Base-by-base conservation (phyloP, 2,329 filamentous ascomycete species). In the Mycogone perniciosa region DNA sequence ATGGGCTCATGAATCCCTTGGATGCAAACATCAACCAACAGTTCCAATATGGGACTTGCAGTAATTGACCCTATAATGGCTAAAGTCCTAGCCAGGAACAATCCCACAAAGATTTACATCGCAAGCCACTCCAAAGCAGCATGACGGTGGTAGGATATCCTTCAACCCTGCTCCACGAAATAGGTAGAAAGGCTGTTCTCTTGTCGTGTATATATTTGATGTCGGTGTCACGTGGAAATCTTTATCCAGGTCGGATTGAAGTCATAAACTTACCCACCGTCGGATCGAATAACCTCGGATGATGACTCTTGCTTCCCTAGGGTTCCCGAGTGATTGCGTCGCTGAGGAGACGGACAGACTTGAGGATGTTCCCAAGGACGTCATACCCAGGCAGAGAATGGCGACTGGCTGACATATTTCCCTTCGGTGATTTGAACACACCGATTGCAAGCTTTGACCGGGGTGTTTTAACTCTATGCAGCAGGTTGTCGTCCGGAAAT, bases 371-470 rank as follows among this genome's bases (percentile, higher is more conserved):
- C 65, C 70, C 10, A 73, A 67, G 54, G 66, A 66, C 1, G 63
- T 71, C 46, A 72, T 84, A 40, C 84, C 84, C 0, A 67, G 82
- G n/a, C 76, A 76, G 38, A 71, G 84, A 42, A 73, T 78, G 54
- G 84, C 84, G 1, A 74, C 77, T 38, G 75, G 81, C 52, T 67
- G 80, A 57, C 84, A 70, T 41, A 80, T 88, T 71, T 80, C 76
- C 20, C 20, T 20, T 20, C 20, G 20, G 20, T 20, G 20, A 20
- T 20, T 20, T 3, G 20, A 20, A 20, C 20, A 20, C 20, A 20
- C 20, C 20, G 20, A 20, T 20, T 20, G 20, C 20, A 20, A 20
- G 20, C 20, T 20, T 20, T 20, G 20, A 20, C 20, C 20, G 20
- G 20, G 20, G 20, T 20, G 20, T 20, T 20, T 20, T 20, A 20